These are phyloP conservation scores for Fonsecaea nubica DNA, from an alignment of 2,329 filamentous ascomycete species.

Conservation along the genomic window DNA sequence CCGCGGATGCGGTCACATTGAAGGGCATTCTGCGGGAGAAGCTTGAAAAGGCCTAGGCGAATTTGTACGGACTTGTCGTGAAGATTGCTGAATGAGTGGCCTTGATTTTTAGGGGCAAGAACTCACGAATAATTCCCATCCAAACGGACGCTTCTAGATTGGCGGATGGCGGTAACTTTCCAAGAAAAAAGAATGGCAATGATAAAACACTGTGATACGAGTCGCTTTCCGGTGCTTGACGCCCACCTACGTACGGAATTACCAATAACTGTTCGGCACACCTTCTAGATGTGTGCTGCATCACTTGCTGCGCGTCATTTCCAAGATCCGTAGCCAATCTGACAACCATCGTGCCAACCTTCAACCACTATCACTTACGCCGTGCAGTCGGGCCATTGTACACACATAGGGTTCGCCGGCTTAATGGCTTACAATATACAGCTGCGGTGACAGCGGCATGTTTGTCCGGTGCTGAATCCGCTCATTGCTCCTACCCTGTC, in stretches of 20 bases:
- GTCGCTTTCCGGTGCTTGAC: neutral
- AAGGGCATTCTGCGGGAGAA: constrained; percentile 92
- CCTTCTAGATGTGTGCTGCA: neutral
- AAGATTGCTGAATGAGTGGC: constrained; percentile 1
- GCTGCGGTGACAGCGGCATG: constrained; percentile 13
- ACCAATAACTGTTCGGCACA: neutral
- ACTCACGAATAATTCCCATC: neutral
- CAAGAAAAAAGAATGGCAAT: neutral
- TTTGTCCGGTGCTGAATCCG: neutral
- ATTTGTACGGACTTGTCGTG: neutral
- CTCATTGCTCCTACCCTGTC: neutral
- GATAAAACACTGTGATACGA: neutral
- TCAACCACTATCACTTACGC: neutral
- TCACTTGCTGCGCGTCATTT: constrained; percentile 1
- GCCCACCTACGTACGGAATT: too few relatives aligned
- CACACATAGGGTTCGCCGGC: neutral
- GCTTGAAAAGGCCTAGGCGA: constrained; percentile 59
- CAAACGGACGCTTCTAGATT: constrained; percentile 9
- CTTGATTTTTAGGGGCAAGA: constrained; percentile 4
- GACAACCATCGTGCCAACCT: neutral
- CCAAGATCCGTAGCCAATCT: neutral
- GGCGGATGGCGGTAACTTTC: neutral
- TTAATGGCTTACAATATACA: constrained; percentile 7
- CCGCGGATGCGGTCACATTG: constrained; percentile 90
- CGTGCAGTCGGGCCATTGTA: neutral